Conservation (phyloP, 805 yeast genomes). For the Tetrapisispora phaffii region DNA sequence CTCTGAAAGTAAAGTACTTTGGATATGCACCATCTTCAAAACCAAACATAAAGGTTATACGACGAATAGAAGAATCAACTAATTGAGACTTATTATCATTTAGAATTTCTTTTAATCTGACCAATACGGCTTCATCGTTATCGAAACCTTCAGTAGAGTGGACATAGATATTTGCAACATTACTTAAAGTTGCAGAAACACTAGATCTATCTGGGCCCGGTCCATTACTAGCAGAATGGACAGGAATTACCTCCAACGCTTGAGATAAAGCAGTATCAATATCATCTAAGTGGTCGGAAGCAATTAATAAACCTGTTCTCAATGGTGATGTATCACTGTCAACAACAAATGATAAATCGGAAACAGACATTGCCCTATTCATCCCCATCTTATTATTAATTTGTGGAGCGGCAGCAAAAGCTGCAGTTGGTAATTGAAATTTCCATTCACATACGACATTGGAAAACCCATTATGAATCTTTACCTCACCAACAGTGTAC, state of each 20-base stretch:
- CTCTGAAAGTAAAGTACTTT: constrained; percentile 89
- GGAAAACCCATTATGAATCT: constrained; percentile 45
- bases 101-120: constrained; percentile 53
- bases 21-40: constrained; percentile 81
- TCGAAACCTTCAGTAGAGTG: constrained; percentile 64
- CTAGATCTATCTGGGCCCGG: constrained; percentile 41
- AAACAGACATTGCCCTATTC: constrained; percentile 85
- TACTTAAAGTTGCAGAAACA: constrained; percentile 40
- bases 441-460: constrained; percentile 77
- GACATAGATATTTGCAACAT: constrained; percentile 76
- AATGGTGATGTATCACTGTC: constrained; percentile 56
- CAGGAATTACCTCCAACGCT: constrained; percentile 65
- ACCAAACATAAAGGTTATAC: constrained; percentile 86
- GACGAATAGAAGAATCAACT: constrained; percentile 65
- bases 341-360: constrained; percentile 80
- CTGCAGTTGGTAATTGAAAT: constrained; percentile 78
- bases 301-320: constrained; percentile 77
- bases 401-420: constrained; percentile 60
- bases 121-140: constrained; percentile 58
- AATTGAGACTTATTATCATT: constrained; percentile 64
- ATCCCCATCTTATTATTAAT: constrained; percentile 39
- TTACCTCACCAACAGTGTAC: constrained; percentile 72
- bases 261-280: constrained; percentile 71
- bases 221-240: constrained; percentile 31
- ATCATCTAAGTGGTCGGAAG: constrained; percentile 79